These are phyloP conservation scores for Septoria linicola DNA, from an alignment of 2,329 filamentous ascomycete species.

Conservation along the genomic window DNA sequence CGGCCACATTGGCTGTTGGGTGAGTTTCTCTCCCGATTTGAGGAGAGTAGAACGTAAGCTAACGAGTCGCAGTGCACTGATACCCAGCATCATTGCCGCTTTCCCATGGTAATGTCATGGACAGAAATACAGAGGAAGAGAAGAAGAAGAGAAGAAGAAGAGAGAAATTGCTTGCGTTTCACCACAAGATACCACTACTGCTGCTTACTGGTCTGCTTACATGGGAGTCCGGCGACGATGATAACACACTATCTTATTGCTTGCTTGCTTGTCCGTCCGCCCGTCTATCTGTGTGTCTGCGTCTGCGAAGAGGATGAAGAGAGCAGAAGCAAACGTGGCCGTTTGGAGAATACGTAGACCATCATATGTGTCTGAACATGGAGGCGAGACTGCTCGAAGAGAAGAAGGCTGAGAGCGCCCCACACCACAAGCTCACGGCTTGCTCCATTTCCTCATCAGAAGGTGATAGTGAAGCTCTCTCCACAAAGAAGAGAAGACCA, in stretches of 20 bases:
- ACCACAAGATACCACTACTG: neutral
- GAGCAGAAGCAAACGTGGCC: too few species aligned
- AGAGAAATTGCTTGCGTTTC: neutral
- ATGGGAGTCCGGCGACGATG: neutral
- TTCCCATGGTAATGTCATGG: slow-evolving; percentile 27
- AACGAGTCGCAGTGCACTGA: slow-evolving; percentile 29
- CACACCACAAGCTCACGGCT: too few species aligned
- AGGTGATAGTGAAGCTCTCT: too few species aligned
- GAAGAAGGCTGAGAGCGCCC: neutral
- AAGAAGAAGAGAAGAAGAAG: neutral
- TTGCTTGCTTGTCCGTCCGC: neutral
- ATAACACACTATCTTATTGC: neutral
- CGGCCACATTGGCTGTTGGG: slow-evolving; percentile 85
- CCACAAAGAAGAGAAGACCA: neutral
- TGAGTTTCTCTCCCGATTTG: slow-evolving; percentile 56
- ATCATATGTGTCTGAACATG: too few species aligned
- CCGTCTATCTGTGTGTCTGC: too few species aligned
- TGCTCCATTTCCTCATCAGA: too few species aligned
- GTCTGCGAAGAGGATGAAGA: too few species aligned
- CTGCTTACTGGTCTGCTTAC: neutral
- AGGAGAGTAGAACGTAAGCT: slow-evolving; percentile 6
- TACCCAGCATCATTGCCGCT: slow-evolving; percentile 31
- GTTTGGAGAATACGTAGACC: too few species aligned
- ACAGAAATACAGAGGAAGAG: neutral
- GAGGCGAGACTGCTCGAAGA: too few species aligned